Evolutionary conservation across 768 basidiomycete genomes (phyloP), one percentile per base, ranked within the genome.

Genomic region (Rubroboletus satanas): DNA sequence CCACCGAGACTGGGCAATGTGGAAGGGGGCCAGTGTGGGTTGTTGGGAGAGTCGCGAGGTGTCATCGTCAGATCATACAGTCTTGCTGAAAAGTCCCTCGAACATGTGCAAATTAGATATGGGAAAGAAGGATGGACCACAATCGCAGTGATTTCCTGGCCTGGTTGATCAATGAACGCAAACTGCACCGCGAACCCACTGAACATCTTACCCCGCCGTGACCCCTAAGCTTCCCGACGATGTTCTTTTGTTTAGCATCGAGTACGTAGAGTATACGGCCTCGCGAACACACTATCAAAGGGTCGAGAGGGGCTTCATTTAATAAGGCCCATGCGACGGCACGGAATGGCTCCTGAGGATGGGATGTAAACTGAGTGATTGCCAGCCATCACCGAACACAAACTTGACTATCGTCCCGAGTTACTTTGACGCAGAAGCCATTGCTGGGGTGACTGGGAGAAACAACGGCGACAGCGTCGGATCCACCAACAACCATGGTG

Each of bases 61-160:
- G 67, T 65, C 45, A 66, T 55, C 17, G 72, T 72, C 5, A 90
- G 75, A 63, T 90, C 82, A 53, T 90, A 90, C 45, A 92, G 78
- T 29, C 90, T 76, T 6, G 83, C 77, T 0, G 87, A 81, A 61
- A 81, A 81, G 66, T 92, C 89, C 41, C 83, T 74, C 0, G 89
- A 89, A 14, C 88, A 88, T 2, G 85, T 87, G 60, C 83, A 84
- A 57, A 88, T 77, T 4, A 85, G 65, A 57, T 86, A 75, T 11
- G 84, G 81, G 41, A 72, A 73, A 0, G 61, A 72, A 6, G 84
- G 86, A 66, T 90, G 85, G 7, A 85, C 82, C 0, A 74, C 79
- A 7, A 92, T 79, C 9, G 84, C 84, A 0, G 85, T 89, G 54
- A 92, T 89, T 48, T 71, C 67, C 70, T 71, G 36, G 28, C 75